Percentiles rank a stretch among this genome's conserved stretches.
Conservation (phyloP, 768 basidiomycete genomes). For the Mycena vulgaris region DNA sequence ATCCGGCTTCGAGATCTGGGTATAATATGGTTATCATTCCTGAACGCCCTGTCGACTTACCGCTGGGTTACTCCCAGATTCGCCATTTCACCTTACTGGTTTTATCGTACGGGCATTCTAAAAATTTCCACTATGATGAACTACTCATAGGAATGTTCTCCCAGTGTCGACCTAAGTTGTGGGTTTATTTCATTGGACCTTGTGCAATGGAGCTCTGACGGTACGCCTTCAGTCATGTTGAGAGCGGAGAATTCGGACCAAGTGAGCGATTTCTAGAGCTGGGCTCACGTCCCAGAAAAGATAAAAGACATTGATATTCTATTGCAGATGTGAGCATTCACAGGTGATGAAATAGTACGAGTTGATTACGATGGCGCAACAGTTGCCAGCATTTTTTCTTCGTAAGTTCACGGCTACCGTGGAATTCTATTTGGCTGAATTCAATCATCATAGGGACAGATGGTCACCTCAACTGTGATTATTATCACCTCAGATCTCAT, state of each 20-base stretch:
- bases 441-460: neutral
- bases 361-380: neutral
- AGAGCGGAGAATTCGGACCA: conserved; percentile 14
- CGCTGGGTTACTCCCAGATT: neutral
- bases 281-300: neutral
- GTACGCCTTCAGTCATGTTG: conserved; percentile 13
- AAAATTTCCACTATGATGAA: too few species aligned
- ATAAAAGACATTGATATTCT: neutral
- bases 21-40: neutral
- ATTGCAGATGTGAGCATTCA: neutral
- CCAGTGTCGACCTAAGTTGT: conserved; percentile 23
- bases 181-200: neutral
- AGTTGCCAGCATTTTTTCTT: conserved; percentile 22
- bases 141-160: neutral
- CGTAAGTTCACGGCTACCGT: neutral
- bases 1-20: conserved; percentile 14
- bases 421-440: neutral
- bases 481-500: conserved; percentile 15
- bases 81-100: conserved; percentile 29
- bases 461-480: conserved; percentile 10
- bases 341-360: neutral
- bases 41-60: neutral
- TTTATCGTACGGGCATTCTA: neutral
- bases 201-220: neutral
- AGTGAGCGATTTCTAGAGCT: neutral